Conservation (phyloP, 495 filamentous ascomycete species). For the Aspergillus indologenus region DNA sequence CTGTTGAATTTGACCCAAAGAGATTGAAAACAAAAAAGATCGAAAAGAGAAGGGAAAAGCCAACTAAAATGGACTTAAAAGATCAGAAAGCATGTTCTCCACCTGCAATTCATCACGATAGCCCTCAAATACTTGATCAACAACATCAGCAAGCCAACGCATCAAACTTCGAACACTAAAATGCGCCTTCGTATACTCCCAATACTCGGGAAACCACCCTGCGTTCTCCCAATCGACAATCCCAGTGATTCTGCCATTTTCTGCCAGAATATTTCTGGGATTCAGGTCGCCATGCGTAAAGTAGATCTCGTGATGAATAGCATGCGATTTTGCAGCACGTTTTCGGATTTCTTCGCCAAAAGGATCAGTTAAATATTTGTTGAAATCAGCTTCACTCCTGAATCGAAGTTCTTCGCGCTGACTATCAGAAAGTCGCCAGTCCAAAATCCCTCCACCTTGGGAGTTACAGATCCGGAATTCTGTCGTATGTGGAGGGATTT, state of each 20-base stretch:
- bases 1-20: too few species aligned
- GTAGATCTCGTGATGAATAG: neutral
- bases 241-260: slow-evolving; percentile 4
- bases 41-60: too few species aligned
- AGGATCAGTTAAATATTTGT: slow-evolving; percentile 2
- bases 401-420: slow-evolving; percentile 3
- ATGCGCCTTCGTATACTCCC: slow-evolving; percentile 8
- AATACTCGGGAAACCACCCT: slow-evolving; percentile 9
- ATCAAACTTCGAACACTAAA: neutral
- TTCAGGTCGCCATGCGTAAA: slow-evolving; percentile 4
- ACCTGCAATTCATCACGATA: slow-evolving; percentile 9
- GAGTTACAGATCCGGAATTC: slow-evolving; percentile 4
- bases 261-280: slow-evolving; percentile 5
- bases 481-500: neutral
- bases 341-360: neutral
- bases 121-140: slow-evolving; percentile 5
- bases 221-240: slow-evolving; percentile 10
- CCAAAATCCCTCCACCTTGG: neutral
- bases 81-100: slow-evolving; percentile 9
- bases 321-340: slow-evolving; percentile 8
- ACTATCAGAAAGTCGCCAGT: slow-evolving; percentile 4
- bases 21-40: too few species aligned
- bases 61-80: slow-evolving; percentile 6
- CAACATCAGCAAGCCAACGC: slow-evolving; percentile 6
- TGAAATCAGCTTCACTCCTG: slow-evolving; percentile 6